These are phyloP conservation scores for Starmerella floris DNA, from an alignment of 805 yeast genomes.

Conservation along the genomic window DNA sequence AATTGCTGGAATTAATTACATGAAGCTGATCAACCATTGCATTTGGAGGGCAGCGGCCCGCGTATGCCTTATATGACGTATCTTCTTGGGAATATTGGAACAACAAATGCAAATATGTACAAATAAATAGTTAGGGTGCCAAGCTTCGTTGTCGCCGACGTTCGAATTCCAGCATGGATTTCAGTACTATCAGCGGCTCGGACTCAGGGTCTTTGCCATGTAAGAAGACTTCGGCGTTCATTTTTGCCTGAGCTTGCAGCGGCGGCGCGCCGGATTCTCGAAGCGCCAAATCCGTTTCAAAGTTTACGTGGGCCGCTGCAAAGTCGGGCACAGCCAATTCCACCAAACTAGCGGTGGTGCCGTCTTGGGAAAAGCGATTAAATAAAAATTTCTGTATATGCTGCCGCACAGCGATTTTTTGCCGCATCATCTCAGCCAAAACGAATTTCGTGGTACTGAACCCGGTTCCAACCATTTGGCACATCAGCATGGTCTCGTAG, in stretches of 20 bases:
- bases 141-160: too few relatives aligned
- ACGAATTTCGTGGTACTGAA: conserved; percentile 17
- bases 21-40: too few relatives aligned
- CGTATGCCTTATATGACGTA: too few relatives aligned
- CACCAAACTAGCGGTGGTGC: conserved; percentile 4
- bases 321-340: conserved; percentile 5
- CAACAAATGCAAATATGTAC: too few relatives aligned
- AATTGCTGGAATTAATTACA: too few relatives aligned
- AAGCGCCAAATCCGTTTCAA: conserved; percentile 10
- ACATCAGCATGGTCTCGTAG: conserved; percentile 21
- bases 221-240: conserved; percentile 13
- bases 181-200: conserved; percentile 6
- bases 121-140: too few relatives aligned
- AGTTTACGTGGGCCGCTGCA: neutral
- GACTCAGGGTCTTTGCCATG: conserved; percentile 5
- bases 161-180: conserved; percentile 17
- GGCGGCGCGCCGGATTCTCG: conserved; percentile 7
- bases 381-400: conserved; percentile 14
- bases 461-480: conserved; percentile 21
- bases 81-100: too few relatives aligned
- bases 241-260: conserved; percentile 13
- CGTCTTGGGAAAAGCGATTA: conserved; percentile 7
- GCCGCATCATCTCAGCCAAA: conserved; percentile 22
- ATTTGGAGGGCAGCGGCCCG: too few relatives aligned
- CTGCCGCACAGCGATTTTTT: conserved; percentile 14